Evolutionary conservation across 495 filamentous ascomycete genomes (phyloP).

Genomic region (Annulohypoxylon bovei): DNA sequence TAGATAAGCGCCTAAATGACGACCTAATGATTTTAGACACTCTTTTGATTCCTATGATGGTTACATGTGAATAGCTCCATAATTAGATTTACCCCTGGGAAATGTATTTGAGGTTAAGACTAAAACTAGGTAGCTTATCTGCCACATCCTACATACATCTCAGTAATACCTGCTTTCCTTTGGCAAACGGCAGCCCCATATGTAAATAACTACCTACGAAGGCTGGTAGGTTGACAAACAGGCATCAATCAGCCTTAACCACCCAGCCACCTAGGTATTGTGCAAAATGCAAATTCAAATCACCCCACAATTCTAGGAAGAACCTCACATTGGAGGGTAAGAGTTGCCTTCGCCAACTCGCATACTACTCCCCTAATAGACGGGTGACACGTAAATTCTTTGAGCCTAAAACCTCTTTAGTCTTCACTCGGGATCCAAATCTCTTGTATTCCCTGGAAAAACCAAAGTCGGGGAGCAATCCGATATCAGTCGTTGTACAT

Average conservation of each 20-base stretch:
- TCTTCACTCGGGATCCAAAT: background rate
- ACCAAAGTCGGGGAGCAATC: background rate
- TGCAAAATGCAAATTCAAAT: slow-evolving; percentile 7
- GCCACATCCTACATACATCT: background rate
- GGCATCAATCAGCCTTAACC: slow-evolving; percentile 24
- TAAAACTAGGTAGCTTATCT: background rate
- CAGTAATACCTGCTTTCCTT: background rate
- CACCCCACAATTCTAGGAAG: background rate
- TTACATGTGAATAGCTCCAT: background rate
- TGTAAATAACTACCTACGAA: background rate
- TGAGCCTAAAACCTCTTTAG: background rate
- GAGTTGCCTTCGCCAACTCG: background rate
- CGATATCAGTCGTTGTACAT: background rate
- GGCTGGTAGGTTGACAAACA: background rate
- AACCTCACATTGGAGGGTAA: slow-evolving; percentile 3
- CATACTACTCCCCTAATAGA: background rate
- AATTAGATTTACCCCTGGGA: no score
- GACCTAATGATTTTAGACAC: background rate
- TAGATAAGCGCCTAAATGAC: background rate
- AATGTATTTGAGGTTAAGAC: background rate
- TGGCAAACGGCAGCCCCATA: no score
- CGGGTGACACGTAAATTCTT: slow-evolving; percentile 20
- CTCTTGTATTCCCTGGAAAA: background rate
- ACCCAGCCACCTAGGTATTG: background rate
- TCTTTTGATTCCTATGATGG: background rate